phyloP scores from a whole-genome alignment of 2,329 filamentous ascomycete species.

The Talaromyces sp. region DNA sequence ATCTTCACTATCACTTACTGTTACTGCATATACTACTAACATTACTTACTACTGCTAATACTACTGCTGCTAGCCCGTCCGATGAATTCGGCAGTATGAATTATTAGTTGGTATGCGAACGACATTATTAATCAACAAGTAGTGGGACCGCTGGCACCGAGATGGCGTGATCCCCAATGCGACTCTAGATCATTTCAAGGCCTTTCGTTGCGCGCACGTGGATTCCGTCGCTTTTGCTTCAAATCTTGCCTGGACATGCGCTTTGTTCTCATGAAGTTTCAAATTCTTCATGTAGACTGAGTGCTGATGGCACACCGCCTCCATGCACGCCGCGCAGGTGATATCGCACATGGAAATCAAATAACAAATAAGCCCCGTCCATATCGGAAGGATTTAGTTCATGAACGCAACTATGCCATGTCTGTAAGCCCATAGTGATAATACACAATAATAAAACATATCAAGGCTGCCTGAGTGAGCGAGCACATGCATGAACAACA shows the following conservation, averaged over 20 bases:
- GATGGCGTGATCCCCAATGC: neutral
- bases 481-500: neutral
- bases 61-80: too few relatives aligned
- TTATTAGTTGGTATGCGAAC: neutral
- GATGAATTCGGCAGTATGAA: neutral
- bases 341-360: neutral
- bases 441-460: neutral
- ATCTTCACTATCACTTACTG: neutral
- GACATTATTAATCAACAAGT: neutral
- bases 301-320: neutral
- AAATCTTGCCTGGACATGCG: neutral
- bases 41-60: neutral
- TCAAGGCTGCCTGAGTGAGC: neutral
- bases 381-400: neutral
- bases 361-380: neutral
- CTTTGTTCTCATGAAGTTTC: neutral
- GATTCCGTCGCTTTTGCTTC: neutral
- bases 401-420: neutral
- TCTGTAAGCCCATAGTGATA: neutral
- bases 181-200: neutral
- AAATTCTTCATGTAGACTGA: neutral
- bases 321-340: neutral
- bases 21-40: too few relatives aligned
- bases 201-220: neutral
- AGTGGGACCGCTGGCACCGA: neutral